Percentiles rank a stretch among this genome's conserved stretches.
These are phyloP conservation scores for Phyllosticta capitalensis DNA, from an alignment of 2,329 filamentous ascomycete species.

Conservation along the genomic window DNA sequence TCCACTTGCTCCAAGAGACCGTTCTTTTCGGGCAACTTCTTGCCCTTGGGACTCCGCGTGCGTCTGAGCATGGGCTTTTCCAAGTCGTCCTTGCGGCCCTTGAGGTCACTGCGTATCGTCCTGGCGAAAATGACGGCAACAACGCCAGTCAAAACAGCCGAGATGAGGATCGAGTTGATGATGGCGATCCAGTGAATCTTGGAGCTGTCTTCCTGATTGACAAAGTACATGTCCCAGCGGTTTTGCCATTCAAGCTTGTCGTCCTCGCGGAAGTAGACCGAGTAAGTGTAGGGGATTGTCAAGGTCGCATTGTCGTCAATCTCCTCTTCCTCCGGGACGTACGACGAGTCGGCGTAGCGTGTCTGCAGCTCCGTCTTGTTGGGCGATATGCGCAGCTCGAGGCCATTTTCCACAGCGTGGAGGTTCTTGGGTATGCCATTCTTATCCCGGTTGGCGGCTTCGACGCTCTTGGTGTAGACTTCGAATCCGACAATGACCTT, in stretches of 20 bases:
- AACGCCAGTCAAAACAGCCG: conserved; percentile 65
- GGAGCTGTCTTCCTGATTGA: conserved; percentile 72
- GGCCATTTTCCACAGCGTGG: conserved; percentile 50
- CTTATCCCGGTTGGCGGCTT: conserved; percentile 49
- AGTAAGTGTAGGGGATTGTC: conserved; percentile 77
- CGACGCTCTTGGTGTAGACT: conserved; percentile 79
- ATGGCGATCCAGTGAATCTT: conserved; percentile 85
- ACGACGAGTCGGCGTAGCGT: conserved; percentile 47
- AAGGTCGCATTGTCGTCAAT: conserved; percentile 54
- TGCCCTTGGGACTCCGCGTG: conserved; percentile 37
- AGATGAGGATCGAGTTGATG: conserved; percentile 77
- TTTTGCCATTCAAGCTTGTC: conserved; percentile 70
- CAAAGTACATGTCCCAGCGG: conserved; percentile 84
- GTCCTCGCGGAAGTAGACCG: conserved; percentile 81
- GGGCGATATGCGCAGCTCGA: conserved; percentile 59
- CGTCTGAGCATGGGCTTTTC: conserved; percentile 53
- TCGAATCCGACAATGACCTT: conserved; percentile 84
- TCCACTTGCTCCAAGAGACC: conserved; percentile 51
- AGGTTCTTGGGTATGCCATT: conserved; percentile 60
- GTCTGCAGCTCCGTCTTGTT: conserved; percentile 49
- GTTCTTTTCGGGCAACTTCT: conserved; percentile 42
- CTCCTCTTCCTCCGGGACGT: conserved; percentile 45
- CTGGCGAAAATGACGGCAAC: conserved; percentile 73
- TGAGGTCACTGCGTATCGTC: conserved; percentile 71
- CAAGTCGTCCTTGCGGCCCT: conserved; percentile 53